phyloP scores from a whole-genome alignment of 169 alveolate genomes.

The Pseudocohnilembus persalinus region DNA sequence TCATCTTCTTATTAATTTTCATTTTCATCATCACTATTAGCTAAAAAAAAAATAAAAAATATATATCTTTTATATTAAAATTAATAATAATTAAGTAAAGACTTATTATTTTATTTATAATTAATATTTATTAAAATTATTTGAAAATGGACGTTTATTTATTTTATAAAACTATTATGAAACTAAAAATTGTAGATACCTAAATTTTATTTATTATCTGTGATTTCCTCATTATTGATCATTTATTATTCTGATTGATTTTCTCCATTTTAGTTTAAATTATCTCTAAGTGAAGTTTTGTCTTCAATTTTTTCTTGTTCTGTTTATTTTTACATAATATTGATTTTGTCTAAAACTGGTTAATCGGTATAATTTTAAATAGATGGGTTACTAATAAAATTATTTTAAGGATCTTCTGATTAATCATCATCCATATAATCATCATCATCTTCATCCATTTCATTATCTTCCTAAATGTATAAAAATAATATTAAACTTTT shows the following conservation, averaged over 20 bases:
- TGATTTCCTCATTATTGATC: neutral
- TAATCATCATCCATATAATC: neutral
- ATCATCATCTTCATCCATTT: neutral
- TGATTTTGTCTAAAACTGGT: too few relatives aligned
- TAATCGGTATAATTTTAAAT: too few relatives aligned
- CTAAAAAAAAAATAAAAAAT: neutral
- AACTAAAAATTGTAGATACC: too few relatives aligned
- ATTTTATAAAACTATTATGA: too few relatives aligned
- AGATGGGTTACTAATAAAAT: too few relatives aligned
- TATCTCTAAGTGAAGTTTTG: too few relatives aligned
- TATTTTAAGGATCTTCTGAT: neutral
- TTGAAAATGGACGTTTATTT: too few relatives aligned
- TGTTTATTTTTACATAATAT: too few relatives aligned
- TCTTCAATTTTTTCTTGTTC: too few relatives aligned
- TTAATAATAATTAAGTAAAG: neutral
- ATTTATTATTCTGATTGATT: constrained; percentile 2
- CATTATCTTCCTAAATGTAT: neutral
- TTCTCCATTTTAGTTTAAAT: too few relatives aligned
- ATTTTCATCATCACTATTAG: neutral
- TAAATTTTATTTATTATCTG: neutral
- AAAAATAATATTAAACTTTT: too few relatives aligned
- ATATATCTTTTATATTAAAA: neutral
- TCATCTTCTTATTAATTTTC: neutral
- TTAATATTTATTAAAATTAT: too few relatives aligned
- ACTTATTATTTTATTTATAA: constrained; percentile 7